Evolutionary conservation across 2,329 filamentous ascomycete genomes (phyloP), one percentile per base, ranked within the genome.

Genomic region (Pezicula neosporulosa): DNA sequence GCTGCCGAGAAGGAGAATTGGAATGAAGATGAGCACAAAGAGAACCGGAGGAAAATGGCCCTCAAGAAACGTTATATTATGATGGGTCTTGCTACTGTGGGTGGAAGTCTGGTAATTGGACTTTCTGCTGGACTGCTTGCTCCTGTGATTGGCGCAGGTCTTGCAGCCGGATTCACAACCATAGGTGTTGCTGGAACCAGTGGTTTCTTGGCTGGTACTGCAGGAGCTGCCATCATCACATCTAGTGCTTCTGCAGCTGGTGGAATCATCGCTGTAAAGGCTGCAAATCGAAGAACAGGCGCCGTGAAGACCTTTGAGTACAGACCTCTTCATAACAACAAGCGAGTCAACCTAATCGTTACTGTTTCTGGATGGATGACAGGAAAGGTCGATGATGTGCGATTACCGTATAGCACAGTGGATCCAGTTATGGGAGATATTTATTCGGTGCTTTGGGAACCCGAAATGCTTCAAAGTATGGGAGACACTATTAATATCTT

Each of bases 321-420:
- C 67, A 83, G 93, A 42, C 94, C 94, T 6, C 74, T 99, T 43
- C 92, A 97, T 75, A 99, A 99, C 73, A 97, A 97, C 71, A 99
- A 99, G 72, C 81, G 92, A 52, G 89, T 97, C 37, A 97, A 99
- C 62, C 79, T 99, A 28, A 94, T 99, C 57, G 85, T 99, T 37
- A 97, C 94, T 0, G 83, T 99, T 28, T 91, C 93, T 0, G 94
- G 94, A 3, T 99, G 94, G 94, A 95, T 99, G 88, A 97, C 90
- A 38, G 94, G 95, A 63, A 97, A 96, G 66, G 86, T 96, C 48
- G 94, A 99, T 71, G 94, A 99, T 68, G 92, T 99, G 46, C 89
- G 94, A 54, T 72, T 99, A 63, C 94, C 94, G 7, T 99, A 89
- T 70, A 97, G 91, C 73, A 99, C 95, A 0, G 87, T 99, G 6